These are phyloP conservation scores for Mycena capillaripes DNA, from an alignment of 768 basidiomycete genomes.

Conservation along the genomic window DNA sequence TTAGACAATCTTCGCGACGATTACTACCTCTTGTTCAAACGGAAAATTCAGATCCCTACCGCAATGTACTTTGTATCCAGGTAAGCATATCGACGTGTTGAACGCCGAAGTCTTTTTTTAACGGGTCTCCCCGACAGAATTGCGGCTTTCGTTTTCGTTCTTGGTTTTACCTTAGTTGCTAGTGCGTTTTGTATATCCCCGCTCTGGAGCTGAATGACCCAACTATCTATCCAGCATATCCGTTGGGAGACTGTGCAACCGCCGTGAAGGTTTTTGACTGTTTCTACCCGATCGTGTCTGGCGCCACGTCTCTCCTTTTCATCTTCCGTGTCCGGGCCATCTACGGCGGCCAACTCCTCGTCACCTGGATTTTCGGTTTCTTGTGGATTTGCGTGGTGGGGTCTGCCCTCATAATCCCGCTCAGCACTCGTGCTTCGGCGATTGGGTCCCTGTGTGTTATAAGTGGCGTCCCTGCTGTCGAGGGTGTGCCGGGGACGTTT, in stretches of 20 bases:
- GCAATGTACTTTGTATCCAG: slow-evolving; percentile 40
- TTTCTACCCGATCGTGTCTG: slow-evolving; percentile 38
- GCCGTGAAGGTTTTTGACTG: background rate
- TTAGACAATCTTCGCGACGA: slow-evolving; percentile 40
- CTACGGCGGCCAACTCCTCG: slow-evolving; percentile 37
- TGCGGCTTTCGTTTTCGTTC: slow-evolving; percentile 22
- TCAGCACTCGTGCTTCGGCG: background rate
- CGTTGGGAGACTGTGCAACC: slow-evolving; percentile 2
- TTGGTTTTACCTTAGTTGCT: slow-evolving; percentile 33
- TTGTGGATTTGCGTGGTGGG: slow-evolving; percentile 50
- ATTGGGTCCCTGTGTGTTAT: background rate
- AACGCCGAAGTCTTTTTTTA: background rate
- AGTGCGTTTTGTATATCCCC: slow-evolving; percentile 27
- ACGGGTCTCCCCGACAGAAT: slow-evolving; percentile 13
- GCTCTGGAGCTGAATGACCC: background rate
- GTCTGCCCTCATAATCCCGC: slow-evolving; percentile 36
- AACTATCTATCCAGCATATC: background rate
- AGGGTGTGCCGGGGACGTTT: background rate
- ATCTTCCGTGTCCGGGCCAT: slow-evolving; percentile 46
- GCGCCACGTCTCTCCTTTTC: slow-evolving; percentile 45
- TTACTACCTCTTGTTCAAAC: slow-evolving; percentile 37
- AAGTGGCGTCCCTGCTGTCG: background rate
- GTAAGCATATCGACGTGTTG: slow-evolving; percentile 10
- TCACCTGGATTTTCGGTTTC: slow-evolving; percentile 43
- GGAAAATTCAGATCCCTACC: slow-evolving; percentile 36